phyloP scores from a whole-genome alignment of 2,329 filamentous ascomycete genomes.

The Elsinoe perseae region DNA sequence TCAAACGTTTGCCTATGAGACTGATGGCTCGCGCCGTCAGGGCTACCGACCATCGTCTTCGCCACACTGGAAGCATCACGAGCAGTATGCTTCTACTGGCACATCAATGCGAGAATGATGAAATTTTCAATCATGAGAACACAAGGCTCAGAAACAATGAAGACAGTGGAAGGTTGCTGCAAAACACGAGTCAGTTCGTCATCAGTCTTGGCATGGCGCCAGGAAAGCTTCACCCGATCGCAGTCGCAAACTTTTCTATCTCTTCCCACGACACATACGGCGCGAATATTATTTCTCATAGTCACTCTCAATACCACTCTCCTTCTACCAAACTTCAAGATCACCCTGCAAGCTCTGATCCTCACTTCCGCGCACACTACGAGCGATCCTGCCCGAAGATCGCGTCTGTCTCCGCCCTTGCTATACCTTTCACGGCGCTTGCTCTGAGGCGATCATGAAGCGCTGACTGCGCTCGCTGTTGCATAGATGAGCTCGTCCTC shows the following conservation, averaged over 20 bases:
- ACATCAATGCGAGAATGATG: too few relatives aligned
- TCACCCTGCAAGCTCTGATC: background rate
- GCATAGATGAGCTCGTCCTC: constrained; percentile 48
- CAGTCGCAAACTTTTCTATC: background rate
- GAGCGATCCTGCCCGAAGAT: background rate
- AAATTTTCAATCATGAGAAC: too few relatives aligned
- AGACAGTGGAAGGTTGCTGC: too few relatives aligned
- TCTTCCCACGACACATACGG: background rate
- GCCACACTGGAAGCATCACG: background rate
- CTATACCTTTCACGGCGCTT: background rate
- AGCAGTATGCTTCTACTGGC: too few relatives aligned
- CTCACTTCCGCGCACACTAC: background rate
- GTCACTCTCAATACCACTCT: background rate
- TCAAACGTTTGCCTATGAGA: background rate
- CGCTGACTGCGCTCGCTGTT: constrained; percentile 26
- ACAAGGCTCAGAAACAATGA: too few relatives aligned
- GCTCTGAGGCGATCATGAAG: constrained; percentile 14
- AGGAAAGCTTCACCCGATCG: constrained; percentile 1
- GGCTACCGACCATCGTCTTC: background rate
- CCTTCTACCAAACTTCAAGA: background rate
- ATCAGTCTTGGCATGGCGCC: constrained; percentile 3
- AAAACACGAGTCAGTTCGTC: constrained; percentile 4
- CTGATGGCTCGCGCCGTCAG: background rate
- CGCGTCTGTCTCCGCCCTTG: background rate
- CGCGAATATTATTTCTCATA: background rate